Percentiles rank a stretch among this genome's conserved stretches.
Evolutionary conservation across 2,329 filamentous ascomycete genomes (phyloP).

Genomic region (Phaeosphaeriaceae sp.): DNA sequence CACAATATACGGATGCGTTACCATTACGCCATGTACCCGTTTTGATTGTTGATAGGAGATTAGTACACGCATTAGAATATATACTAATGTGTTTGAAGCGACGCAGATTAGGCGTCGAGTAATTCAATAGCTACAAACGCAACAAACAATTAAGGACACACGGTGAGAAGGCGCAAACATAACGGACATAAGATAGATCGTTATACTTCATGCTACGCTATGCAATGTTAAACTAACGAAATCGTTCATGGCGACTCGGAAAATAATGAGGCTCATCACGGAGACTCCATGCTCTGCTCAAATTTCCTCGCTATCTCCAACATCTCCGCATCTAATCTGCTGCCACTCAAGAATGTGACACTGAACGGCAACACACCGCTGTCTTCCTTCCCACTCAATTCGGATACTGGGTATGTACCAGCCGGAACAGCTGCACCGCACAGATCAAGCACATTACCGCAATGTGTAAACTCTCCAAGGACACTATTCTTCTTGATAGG

Average conservation of each 20-base stretch:
- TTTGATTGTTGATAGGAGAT: neutral
- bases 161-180: too few species aligned
- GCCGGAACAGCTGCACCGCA: conserved; percentile 56
- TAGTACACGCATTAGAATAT: neutral
- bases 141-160: too few species aligned
- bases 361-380: conserved; percentile 49
- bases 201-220: neutral
- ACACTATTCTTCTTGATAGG: conserved; percentile 63
- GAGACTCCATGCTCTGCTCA: conserved; percentile 15
- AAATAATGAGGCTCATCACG: neutral
- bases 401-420: conserved; percentile 43
- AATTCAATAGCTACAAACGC: neutral
- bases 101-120: too few species aligned
- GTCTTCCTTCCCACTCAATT: conserved; percentile 32
- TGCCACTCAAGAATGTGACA: conserved; percentile 49
- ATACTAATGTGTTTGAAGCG: too few species aligned
- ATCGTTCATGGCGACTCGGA: neutral
- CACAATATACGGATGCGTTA: conserved; percentile 3
- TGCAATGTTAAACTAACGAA: neutral
- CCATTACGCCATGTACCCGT: conserved; percentile 2
- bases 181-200: too few species aligned
- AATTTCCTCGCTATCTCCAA: conserved; percentile 49
- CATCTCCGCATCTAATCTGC: conserved; percentile 48
- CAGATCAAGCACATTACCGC: conserved; percentile 67
- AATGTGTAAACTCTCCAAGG: conserved; percentile 61